Percentiles rank a stretch among this genome's conserved stretches.
Evolutionary conservation across 2,329 filamentous ascomycete genomes (phyloP).

Genomic region (Aspergillus proliferans): DNA sequence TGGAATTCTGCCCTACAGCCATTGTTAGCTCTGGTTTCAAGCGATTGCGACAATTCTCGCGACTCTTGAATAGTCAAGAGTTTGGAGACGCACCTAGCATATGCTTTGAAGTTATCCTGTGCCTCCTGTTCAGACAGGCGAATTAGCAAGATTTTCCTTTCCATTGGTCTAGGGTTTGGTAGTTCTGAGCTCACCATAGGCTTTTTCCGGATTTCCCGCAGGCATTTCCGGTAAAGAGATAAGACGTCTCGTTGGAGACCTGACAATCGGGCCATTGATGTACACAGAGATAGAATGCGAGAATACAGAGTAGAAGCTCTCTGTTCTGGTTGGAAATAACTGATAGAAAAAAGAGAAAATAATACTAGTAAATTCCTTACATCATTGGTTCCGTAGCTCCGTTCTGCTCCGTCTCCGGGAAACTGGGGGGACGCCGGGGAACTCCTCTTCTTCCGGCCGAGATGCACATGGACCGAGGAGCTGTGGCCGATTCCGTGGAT

Average conservation of each 20-base stretch:
- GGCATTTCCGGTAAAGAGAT: slow-evolving; percentile 75
- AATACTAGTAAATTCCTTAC: not conserved
- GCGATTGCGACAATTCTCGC: not conserved
- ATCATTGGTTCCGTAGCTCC: slow-evolving; percentile 6
- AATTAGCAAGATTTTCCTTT: not conserved
- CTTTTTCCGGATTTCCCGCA: slow-evolving; percentile 76
- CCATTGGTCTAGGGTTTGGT: not conserved
- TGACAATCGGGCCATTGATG: slow-evolving; percentile 52
- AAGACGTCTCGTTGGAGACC: slow-evolving; percentile 89
- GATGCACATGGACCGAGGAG: slow-evolving; percentile 5
- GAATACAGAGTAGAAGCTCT: not conserved
- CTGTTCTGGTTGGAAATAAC: not conserved
- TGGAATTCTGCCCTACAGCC: slow-evolving; percentile 66
- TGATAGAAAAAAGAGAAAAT: not conserved
- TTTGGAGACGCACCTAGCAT: slow-evolving; percentile 32
- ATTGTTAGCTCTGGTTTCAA: not conserved
- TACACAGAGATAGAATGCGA: not conserved
- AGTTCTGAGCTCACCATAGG: slow-evolving; percentile 53
- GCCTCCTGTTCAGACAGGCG: slow-evolving; percentile 26
- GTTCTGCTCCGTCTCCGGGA: slow-evolving; percentile 19
- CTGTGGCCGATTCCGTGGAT: not conserved
- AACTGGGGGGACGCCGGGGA: slow-evolving; percentile 4
- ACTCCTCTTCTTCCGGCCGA: slow-evolving; percentile 22
- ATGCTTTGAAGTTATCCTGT: slow-evolving; percentile 36
- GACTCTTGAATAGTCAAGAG: not conserved